Evolutionary conservation across 1,284 basidiomycete species (phyloP), one percentile per base, ranked within the genome.

Genomic region (Naganishia sp.): DNA sequence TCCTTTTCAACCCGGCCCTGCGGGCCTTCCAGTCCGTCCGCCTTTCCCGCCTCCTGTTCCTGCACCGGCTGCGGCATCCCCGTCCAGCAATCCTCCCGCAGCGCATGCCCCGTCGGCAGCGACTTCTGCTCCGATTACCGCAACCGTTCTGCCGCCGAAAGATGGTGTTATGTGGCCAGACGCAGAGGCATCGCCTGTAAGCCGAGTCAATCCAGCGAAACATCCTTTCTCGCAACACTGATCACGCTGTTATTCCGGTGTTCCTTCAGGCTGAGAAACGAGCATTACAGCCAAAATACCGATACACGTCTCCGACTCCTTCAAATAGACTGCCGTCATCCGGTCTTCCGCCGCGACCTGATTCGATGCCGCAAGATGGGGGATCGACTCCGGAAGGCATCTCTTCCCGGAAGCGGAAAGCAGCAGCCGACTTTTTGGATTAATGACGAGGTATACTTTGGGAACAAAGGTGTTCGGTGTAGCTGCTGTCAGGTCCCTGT

Each of bases 251-350:
- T 23, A 2, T 3, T 33, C 45, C 18, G 21, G 10, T 16, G 21
- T 33, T 36, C 23, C 42, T 18, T 13, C 55, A 75, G 73, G 73
- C 73, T 13, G 93, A 94, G 79, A 87, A 86, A 72, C 87, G 92
- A 68, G 88, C 91, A 0, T 84, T 85, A 72, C 82, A 88, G 71
- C 76, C 84, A n/a, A 86, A 85, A 76, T 94, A 94, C 81, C 86
- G 86, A 71, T 84, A 85, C 76, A 77, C 82, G 28, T 76, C 79
- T 63, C 77, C 78, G 60, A 16, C 72, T 63, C 49, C 45, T 18
- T 39, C 39, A 52, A 50, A 61, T 33, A 49, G 18, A 50, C 21
- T 36, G 49, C n/a, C 33, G 46, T 50, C 46, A 23, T 23, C 31
- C 65, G 23, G 64, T 44, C 48, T 39, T n/a, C 33, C 39, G 10